A percentile compares a stretch with the other conserved stretches of the same genome.
phyloP scores from a whole-genome alignment of 495 filamentous ascomycete genomes.

The Chaetomium cochliodes region DNA sequence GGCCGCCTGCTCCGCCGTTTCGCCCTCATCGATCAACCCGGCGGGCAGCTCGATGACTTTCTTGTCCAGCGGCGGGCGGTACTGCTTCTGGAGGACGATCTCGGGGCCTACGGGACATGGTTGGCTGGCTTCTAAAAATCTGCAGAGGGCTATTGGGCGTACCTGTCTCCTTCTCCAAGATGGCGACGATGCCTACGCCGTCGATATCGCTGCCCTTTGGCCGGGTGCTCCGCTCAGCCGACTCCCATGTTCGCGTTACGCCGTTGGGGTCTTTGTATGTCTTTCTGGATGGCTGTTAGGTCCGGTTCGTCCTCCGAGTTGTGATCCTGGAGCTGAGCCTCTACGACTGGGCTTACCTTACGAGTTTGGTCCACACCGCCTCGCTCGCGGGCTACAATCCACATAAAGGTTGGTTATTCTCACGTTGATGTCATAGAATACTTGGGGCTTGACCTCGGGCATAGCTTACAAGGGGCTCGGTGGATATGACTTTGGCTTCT shows the following conservation, averaged over 20 bases:
- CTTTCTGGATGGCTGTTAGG: constrained; percentile 47
- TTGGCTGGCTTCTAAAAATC: neutral
- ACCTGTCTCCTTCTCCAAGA: constrained; percentile 67
- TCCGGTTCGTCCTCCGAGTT: neutral
- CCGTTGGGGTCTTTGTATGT: constrained; percentile 72
- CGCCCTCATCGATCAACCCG: constrained; percentile 78
- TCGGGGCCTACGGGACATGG: constrained; percentile 53
- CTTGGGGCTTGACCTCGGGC: neutral
- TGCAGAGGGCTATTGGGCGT: neutral
- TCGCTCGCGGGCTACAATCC: constrained; percentile 47
- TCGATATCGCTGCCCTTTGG: constrained; percentile 70
- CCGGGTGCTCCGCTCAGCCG: constrained; percentile 72
- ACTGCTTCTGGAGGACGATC: constrained; percentile 84
- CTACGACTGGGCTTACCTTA: constrained; percentile 28
- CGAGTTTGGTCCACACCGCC: constrained; percentile 69
- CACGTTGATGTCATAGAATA: neutral
- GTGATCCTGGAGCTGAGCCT: neutral
- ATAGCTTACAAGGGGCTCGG: constrained; percentile 36
- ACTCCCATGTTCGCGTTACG: constrained; percentile 73
- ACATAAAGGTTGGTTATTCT: neutral
- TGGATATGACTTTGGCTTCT: constrained; percentile 30
- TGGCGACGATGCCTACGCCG: constrained; percentile 86
- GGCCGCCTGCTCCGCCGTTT: constrained; percentile 75
- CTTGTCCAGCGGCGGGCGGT: constrained; percentile 76
- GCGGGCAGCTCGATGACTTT: constrained; percentile 82